Evolutionary conservation across 2,329 filamentous ascomycete genomes (phyloP), one percentile per base, ranked within the genome.

Genomic region (Stylonectria norvegica): DNA sequence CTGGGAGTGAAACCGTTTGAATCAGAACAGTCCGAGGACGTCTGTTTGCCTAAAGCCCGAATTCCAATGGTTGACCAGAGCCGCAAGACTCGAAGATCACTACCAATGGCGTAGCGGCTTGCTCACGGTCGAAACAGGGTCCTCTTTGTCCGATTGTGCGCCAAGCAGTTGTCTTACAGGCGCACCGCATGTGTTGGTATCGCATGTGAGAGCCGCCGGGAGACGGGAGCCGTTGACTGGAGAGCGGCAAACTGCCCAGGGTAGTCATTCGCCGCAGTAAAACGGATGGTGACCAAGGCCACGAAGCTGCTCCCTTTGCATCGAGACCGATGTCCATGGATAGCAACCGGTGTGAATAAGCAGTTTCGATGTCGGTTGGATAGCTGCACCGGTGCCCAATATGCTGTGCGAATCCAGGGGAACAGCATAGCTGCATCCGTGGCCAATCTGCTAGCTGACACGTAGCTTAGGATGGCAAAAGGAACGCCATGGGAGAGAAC

Each of bases 171-270:
- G 7, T 25, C 22, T 12, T 25, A 7, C 22, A 25, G 22, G 22
- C 7, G 12, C 12, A 25, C 25, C 17, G 22, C 16, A 20, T 27
- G 16, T 20, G 20, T 25, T 33, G 29, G 40, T 18, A 44, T 44
- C 18, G 42, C 31, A 44, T 30, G 38, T 36, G 40, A 34, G 34
- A 40, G 25, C 38, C 34, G 35, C 34, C 36, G 34, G 34, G 36
- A 11, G 15, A 31, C 9, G 19, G 14, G 18, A 34, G 34, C 18
- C 25, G 35, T 38, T 30, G 25, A 45, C 37, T 35, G 42, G 38
- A 9, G 31, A 15, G 23, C 20, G 29, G 7, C 7, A 25, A 25
- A 25, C 22, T 25, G 22, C 7, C 22, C 22, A 25, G 22, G 22
- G 22, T 25, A 12, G 7, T 25, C 7, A 25, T 25, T 25, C 22